Conservation (phyloP, 257 asterid species). For the Henckelia pumila region DNA sequence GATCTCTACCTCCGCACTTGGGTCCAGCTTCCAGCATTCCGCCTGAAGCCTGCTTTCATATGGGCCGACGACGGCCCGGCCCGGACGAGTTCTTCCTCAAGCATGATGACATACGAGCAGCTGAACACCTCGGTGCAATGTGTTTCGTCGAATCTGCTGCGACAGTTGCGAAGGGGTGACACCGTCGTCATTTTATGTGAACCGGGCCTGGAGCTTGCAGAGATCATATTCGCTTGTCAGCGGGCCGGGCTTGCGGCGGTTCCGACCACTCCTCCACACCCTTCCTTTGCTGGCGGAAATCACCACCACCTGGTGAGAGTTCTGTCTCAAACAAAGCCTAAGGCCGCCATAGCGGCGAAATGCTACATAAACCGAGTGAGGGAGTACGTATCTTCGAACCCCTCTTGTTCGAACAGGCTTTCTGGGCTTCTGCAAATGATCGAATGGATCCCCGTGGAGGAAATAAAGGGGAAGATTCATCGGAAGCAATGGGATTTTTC, state of each 20-base stretch:
- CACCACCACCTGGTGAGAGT: constrained; percentile 56
- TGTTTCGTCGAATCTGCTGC: constrained; percentile 42
- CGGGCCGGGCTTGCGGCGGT: constrained; percentile 63
- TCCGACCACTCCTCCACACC: constrained; percentile 57
- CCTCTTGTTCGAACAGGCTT: constrained; percentile 27
- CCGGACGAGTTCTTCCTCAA: constrained; percentile 7
- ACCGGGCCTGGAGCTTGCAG: constrained; percentile 68
- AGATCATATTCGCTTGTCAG: constrained; percentile 65
- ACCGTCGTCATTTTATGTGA: constrained; percentile 47
- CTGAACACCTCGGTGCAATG: constrained; percentile 48
- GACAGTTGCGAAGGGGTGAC: constrained; percentile 44
- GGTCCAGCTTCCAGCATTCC: constrained; percentile 53
- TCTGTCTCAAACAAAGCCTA: constrained; percentile 67
- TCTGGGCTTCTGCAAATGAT: constrained; percentile 30
- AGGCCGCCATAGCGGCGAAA: constrained; percentile 56
- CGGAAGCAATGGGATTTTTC: not conserved
- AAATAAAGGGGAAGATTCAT: constrained; percentile 19
- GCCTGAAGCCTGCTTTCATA: constrained; percentile 64
- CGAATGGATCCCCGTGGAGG: constrained; percentile 55
- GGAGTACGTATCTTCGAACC: constrained; percentile 26
- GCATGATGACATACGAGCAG: constrained; percentile 48
- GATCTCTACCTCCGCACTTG: constrained; percentile 75
- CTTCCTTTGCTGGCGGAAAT: constrained; percentile 29
- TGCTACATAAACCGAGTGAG: constrained; percentile 39
- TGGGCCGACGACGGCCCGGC: constrained; percentile 49